Base-by-base conservation (phyloP, 1,139 yeast species). In the Sugiyamaella grinbergsii region DNA sequence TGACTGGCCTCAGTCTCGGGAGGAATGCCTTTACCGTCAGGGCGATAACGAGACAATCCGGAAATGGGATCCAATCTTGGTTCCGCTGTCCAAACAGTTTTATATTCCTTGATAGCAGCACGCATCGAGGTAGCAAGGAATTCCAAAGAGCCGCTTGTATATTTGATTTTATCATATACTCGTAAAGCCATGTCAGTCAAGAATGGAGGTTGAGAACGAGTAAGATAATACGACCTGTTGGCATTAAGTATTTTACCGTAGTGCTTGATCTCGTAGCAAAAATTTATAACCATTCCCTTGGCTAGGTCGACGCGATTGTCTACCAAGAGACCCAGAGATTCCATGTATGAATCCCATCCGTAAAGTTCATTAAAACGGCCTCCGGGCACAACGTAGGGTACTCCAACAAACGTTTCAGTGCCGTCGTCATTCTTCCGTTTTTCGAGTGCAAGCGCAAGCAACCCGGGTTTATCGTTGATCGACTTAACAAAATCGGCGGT, bases 271-370 rank as follows among this genome's bases (percentile, higher is more conserved):
- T 94, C 97, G 69, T 85, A 93, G 53, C 90, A 83, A 66, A 90
- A 91, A 69, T 93, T 91, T 64, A 86, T 93, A 8, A 93, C 89
- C 94, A 93, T 89, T 0, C 96, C 96, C 59, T 84, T 76, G 6
- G 97, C 94, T 37, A 91, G 75, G 33, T 83, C 85, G 3, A 76
- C 62, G 7, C 81, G 75, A 23, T 79, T 83, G 62, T 87, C 88
- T 13, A 81, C 78, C 37, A 93, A 68, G 46, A 93, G 74, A 1
- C 98, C 98, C 28, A 91, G 70, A 0, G 95, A 81, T 65, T 86
- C 93, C 85, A 94, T 86, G 66, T 93, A 93, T 1, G 97, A 89
- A 68, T 93, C 98, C 98, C 98, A 93, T 6, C 98, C 98, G 63
- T 93, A 93, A 51, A 90, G 77, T 69, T 93, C 98, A 69, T 94